These are phyloP conservation scores for Capsicum pubescens DNA, from an alignment of 257 asterid genomes.

Conservation along the genomic window DNA sequence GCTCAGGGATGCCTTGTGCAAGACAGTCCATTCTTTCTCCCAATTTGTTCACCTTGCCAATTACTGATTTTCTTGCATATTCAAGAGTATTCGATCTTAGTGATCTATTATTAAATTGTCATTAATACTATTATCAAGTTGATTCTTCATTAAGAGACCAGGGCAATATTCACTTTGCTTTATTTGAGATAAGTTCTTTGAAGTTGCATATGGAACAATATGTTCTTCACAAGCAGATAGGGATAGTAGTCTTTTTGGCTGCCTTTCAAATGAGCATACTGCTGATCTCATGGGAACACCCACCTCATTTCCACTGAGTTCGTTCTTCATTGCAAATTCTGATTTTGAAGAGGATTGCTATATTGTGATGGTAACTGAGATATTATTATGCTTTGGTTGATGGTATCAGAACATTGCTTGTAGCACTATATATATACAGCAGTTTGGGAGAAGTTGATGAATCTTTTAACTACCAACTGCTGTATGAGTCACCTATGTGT, in stretches of 20 bases:
- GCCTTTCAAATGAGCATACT: conserved; percentile 18
- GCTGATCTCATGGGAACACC: conserved; percentile 15
- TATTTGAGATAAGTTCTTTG: not conserved
- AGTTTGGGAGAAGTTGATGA: not conserved
- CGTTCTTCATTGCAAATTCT: not conserved
- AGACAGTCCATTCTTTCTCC: conserved; percentile 47
- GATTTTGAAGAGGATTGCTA: not conserved
- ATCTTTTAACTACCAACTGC: not conserved
- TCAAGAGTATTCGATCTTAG: not conserved
- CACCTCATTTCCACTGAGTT: not conserved
- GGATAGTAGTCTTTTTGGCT: not conserved
- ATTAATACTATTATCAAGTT: not conserved
- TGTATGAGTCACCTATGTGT: conserved; percentile 34
- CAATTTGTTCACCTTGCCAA: conserved; percentile 43
- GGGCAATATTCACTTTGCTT: not conserved
- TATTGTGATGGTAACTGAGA: not conserved
- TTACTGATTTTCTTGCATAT: conserved; percentile 33
- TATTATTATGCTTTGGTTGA: not conserved
- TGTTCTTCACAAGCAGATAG: not conserved
- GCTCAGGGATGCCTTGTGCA: conserved; percentile 55
- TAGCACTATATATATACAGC: conserved; percentile 35
- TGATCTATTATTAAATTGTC: conserved; percentile 31
- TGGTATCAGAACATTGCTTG: conserved; percentile 20
- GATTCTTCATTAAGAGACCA: not conserved
- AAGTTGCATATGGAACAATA: conserved; percentile 7